Evolutionary conservation across 2,329 filamentous ascomycete species (phyloP).

Genomic region (Rugonectria rugulosa): DNA sequence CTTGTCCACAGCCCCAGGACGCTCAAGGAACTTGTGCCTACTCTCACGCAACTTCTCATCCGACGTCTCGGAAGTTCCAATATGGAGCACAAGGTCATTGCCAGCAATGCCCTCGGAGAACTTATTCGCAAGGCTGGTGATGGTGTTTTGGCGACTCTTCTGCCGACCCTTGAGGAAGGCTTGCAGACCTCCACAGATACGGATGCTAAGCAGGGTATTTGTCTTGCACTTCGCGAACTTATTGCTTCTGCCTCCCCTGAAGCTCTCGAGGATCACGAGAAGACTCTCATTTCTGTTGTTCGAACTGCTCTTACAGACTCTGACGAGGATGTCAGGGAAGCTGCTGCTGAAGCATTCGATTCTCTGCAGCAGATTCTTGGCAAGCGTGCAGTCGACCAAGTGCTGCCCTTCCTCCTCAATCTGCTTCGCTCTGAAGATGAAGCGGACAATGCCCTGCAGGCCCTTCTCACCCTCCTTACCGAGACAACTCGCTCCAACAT

Average conservation of each 20-base stretch:
- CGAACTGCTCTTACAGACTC: slow-evolving; percentile 90
- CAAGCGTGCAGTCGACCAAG: slow-evolving; percentile 94
- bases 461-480: slow-evolving; percentile 90
- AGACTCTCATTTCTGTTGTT: slow-evolving; percentile 92
- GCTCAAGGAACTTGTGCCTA: slow-evolving; percentile 94
- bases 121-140: slow-evolving; percentile 97
- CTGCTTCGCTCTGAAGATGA: slow-evolving; percentile 86
- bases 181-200: slow-evolving; percentile 87
- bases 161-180: slow-evolving; percentile 92
- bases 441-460: slow-evolving; percentile 90
- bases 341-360: slow-evolving; percentile 96
- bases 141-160: slow-evolving; percentile 83
- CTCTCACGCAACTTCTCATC: slow-evolving; percentile 93
- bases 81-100: slow-evolving; percentile 99
- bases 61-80: slow-evolving; percentile 92
- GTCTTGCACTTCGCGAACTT: slow-evolving; percentile 92
- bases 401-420: slow-evolving; percentile 89
- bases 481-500: slow-evolving; percentile 94
- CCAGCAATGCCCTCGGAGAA: slow-evolving; percentile 94
- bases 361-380: slow-evolving; percentile 91
- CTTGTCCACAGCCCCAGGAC: slow-evolving; percentile 90
- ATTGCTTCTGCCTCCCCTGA: slow-evolving; percentile 89
- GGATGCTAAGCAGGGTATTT: slow-evolving; percentile 96
- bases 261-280: slow-evolving; percentile 91
- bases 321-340: slow-evolving; percentile 89